A percentile compares a stretch with the other conserved stretches of the same genome.
Conservation (phyloP, 805 yeast species). For the Saccharomycopsis javanensis region DNA sequence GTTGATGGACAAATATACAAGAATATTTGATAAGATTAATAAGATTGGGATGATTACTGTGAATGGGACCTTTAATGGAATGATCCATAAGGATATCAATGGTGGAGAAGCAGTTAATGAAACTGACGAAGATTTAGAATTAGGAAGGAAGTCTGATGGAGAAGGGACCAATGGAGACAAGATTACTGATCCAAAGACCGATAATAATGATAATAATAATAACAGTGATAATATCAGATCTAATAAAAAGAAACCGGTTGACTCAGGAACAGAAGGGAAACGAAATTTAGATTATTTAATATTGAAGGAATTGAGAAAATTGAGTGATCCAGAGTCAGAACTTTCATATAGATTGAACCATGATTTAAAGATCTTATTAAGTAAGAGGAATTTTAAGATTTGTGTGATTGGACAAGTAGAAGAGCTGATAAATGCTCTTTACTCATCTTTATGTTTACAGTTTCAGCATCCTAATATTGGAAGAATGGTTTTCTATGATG, state of each 20-base stretch:
- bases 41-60: slow-evolving; percentile 71
- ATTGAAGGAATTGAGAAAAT: slow-evolving; percentile 72
- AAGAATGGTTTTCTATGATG: slow-evolving; percentile 85
- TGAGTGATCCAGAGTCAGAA: slow-evolving; percentile 65
- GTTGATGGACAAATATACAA: slow-evolving; percentile 50
- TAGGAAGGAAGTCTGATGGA: background rate
- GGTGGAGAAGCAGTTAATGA: slow-evolving; percentile 23
- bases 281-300: slow-evolving; percentile 87
- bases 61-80: slow-evolving; percentile 95
- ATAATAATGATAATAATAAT: background rate
- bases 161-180: background rate
- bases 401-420: slow-evolving; percentile 81
- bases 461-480: slow-evolving; percentile 82
- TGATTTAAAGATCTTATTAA: slow-evolving; percentile 54
- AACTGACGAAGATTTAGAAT: background rate
- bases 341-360: slow-evolving; percentile 64
- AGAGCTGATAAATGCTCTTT: slow-evolving; percentile 87
- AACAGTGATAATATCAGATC: background rate
- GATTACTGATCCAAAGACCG: background rate
- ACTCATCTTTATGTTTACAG: slow-evolving; percentile 77
- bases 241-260: background rate
- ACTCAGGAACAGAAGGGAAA: slow-evolving; percentile 23
- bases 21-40: slow-evolving; percentile 27
- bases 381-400: slow-evolving; percentile 57
- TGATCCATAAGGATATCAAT: slow-evolving; percentile 53